Evolutionary conservation across 768 basidiomycete genomes (phyloP), one percentile per base, ranked within the genome.

Genomic region (Rhodosporidiobolus sp.): DNA sequence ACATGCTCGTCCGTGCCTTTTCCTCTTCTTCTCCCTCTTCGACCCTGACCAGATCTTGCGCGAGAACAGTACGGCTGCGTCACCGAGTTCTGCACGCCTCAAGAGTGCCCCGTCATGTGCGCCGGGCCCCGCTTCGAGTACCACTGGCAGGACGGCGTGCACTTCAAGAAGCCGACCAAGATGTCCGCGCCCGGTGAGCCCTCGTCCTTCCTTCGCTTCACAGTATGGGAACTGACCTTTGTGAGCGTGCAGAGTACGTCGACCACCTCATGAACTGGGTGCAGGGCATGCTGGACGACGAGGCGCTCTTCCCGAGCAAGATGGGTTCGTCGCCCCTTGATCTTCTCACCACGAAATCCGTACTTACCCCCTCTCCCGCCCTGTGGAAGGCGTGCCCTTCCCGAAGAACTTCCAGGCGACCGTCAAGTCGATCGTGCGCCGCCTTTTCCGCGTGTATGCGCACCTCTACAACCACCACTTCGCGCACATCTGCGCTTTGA

Each of bases 381-480:
- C 11, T 16, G 3, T 22, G 45, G 24, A 73, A 96, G 94, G 94
- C 65, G 88, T 93, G 8, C 88, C 92, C 3, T 98, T 98, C 81
- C 91, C 94, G 2, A 87, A 86, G 79, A 92, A 87, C 79, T 98
- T 96, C 82, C 87, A 88, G 38, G 89, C 91, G 26, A 94, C 91
- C 0, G 90, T 96, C 72, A 89, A 92, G 79, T 92, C 91, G 17
- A 93, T 99, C 70, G 87, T 92, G 68, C 87, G 96, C 56, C 87
- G 96, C 35, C 81, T 99, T 66, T 99, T 99, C 86, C 87, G 96
- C 26, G 91, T 99, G 53, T 99, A 99, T 80, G 96, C 94, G 28
- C 96, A 99, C 81, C 88, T 98, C 79, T 99, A 99, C 84, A 95
- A 94, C 84, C 95, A 93, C 77, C 96, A 99, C 82, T 98, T 99